A percentile compares a stretch with the other conserved stretches of the same genome.
Conservation (phyloP, 768 basidiomycete species). For the Macrolepiota albuminosa region DNA sequence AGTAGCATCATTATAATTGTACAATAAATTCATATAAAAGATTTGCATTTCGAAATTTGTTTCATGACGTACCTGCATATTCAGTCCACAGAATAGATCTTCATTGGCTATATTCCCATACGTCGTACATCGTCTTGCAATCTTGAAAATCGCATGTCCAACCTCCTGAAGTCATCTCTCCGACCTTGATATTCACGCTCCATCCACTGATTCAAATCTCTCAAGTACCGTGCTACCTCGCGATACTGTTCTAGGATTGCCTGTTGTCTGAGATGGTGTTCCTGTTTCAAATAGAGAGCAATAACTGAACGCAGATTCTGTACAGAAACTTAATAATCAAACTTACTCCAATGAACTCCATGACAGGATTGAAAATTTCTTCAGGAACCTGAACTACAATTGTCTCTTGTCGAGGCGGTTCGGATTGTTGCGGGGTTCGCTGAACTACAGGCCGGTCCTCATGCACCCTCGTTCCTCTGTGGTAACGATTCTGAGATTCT, state of each 20-base stretch:
- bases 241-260: slow-evolving; percentile 6
- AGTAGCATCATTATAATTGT: too few relatives aligned
- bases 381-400: background rate
- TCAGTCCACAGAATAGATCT: background rate
- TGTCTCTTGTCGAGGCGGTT: background rate
- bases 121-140: slow-evolving; percentile 2
- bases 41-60: too few relatives aligned
- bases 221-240: slow-evolving; percentile 1
- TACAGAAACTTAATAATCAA: background rate
- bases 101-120: background rate
- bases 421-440: background rate
- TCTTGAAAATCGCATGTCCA: background rate
- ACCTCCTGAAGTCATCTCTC: background rate
- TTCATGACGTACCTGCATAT: too few relatives aligned
- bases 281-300: background rate
- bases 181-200: background rate
- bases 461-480: background rate
- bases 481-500: background rate
- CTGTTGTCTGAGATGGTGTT: background rate
- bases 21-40: too few relatives aligned
- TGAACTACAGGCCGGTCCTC: background rate
- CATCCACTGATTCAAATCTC: slow-evolving; percentile 4
- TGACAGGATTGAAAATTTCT: background rate
- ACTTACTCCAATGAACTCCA: slow-evolving; percentile 2
- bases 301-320: background rate